A percentile compares a stretch with the other conserved stretches of the same genome.
Evolutionary conservation across 768 basidiomycete genomes (phyloP).

Genomic region (Auricularia auricula-judae): DNA sequence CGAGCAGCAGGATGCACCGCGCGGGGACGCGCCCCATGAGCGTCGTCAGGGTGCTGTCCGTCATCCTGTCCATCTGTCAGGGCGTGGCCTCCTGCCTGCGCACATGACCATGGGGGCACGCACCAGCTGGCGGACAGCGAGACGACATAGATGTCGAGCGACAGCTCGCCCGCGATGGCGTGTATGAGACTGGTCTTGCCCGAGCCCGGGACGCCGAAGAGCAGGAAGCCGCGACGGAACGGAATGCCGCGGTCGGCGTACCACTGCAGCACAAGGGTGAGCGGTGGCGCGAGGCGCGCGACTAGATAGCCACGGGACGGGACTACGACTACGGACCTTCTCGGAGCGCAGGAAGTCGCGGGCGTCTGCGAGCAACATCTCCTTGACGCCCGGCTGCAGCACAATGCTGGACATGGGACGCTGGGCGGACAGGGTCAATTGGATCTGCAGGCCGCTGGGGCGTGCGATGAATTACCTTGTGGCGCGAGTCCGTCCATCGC

Average conservation of each 20-base stretch:
- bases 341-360: slow-evolving; percentile 77
- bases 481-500: slow-evolving; percentile 79
- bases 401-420: slow-evolving; percentile 83
- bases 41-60: slow-evolving; percentile 59
- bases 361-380: slow-evolving; percentile 75
- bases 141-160: slow-evolving; percentile 87
- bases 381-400: slow-evolving; percentile 79
- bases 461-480: slow-evolving; percentile 65
- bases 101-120: not conserved
- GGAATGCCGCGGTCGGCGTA: slow-evolving; percentile 90
- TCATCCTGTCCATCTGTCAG: slow-evolving; percentile 29
- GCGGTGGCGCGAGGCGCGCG: no score
- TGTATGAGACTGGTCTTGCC: slow-evolving; percentile 80
- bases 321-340: slow-evolving; percentile 23
- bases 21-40: slow-evolving; percentile 83
- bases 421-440: slow-evolving; percentile 29
- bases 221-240: slow-evolving; percentile 78
- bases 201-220: slow-evolving; percentile 76
- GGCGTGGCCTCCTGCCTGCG: not conserved
- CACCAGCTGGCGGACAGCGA: slow-evolving; percentile 42
- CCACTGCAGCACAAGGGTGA: slow-evolving; percentile 33
- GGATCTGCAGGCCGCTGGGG: slow-evolving; percentile 32
- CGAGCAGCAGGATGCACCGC: slow-evolving; percentile 75
- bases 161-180: slow-evolving; percentile 77
- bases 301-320: no score